Percentiles rank a stretch among this genome's conserved stretches.
These are phyloP conservation scores for Podaxis sp. DNA, from an alignment of 768 basidiomycete genomes.

Conservation along the genomic window DNA sequence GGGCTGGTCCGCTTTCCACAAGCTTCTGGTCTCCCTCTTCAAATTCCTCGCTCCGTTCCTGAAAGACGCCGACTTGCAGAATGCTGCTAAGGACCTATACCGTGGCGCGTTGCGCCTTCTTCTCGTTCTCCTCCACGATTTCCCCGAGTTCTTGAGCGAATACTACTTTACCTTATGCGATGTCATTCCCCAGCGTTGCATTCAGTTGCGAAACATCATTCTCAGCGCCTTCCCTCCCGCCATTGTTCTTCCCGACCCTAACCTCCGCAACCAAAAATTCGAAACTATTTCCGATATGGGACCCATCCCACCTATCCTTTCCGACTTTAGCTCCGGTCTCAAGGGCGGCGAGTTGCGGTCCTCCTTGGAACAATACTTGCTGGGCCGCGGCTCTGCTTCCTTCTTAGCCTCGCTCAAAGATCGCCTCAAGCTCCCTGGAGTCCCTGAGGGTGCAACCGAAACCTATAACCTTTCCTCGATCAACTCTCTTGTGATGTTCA, in stretches of 20 bases:
- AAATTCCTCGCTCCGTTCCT: constrained; percentile 94
- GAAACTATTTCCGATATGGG: constrained; percentile 88
- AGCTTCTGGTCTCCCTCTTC: constrained; percentile 89
- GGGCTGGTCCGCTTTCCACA: constrained; percentile 97
- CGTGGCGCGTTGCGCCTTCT: constrained; percentile 88
- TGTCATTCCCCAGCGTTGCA: constrained; percentile 87
- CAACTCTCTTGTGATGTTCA: constrained; percentile 94
- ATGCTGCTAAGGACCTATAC: constrained; percentile 84
- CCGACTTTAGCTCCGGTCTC: constrained; percentile 85
- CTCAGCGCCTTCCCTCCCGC: constrained; percentile 91
- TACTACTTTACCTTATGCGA: constrained; percentile 97
- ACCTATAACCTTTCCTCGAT: constrained; percentile 86
- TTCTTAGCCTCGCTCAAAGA: constrained; percentile 81
- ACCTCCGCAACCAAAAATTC: constrained; percentile 71
- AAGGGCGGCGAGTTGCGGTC: constrained; percentile 77
- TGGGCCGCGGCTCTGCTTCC: constrained; percentile 69
- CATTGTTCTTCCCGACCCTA: constrained; percentile 81
- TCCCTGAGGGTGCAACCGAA: constrained; percentile 49
- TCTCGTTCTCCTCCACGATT: constrained; percentile 95
- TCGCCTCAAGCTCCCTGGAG: constrained; percentile 55
- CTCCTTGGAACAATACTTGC: constrained; percentile 83
- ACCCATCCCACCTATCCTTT: constrained; percentile 85
- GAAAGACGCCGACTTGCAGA: constrained; percentile 75
- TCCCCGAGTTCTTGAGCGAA: constrained; percentile 97
- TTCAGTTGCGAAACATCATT: constrained; percentile 95